Evolutionary conservation across 176 grass and related monocot species (phyloP).

Genomic region (Dendrocalamus sinicus): DNA sequence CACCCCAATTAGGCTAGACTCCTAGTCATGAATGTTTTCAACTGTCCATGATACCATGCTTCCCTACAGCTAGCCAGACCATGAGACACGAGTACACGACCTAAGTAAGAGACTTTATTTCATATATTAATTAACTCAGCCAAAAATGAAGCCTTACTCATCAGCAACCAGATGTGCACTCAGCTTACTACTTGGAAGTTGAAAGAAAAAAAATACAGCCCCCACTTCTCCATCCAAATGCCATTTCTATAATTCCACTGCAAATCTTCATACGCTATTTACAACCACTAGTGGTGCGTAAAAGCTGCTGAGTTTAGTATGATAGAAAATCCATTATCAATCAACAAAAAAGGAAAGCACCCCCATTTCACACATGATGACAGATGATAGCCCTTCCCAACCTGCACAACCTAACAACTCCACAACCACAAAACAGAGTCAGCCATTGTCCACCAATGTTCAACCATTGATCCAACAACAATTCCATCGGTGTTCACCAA

Average conservation of each 20-base stretch:
- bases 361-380: background rate
- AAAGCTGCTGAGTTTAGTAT: background rate
- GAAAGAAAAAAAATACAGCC: background rate
- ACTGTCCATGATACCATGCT: background rate
- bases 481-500: background rate
- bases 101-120: background rate
- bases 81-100: background rate
- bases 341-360: background rate
- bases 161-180: background rate
- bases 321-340: background rate
- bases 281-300: background rate
- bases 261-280: background rate
- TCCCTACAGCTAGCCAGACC: background rate
- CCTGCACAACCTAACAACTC: background rate
- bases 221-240: background rate
- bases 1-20: background rate
- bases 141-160: background rate
- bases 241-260: background rate
- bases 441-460: slow-evolving; percentile 9
- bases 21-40: background rate
- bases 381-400: background rate
- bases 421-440: background rate
- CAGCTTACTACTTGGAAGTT: background rate
- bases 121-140: background rate
- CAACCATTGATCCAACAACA: background rate